Percentiles rank a stretch among this genome's conserved stretches.
phyloP scores from a whole-genome alignment of 352 stramenopile genomes.

The Phytopythium montanum region DNA sequence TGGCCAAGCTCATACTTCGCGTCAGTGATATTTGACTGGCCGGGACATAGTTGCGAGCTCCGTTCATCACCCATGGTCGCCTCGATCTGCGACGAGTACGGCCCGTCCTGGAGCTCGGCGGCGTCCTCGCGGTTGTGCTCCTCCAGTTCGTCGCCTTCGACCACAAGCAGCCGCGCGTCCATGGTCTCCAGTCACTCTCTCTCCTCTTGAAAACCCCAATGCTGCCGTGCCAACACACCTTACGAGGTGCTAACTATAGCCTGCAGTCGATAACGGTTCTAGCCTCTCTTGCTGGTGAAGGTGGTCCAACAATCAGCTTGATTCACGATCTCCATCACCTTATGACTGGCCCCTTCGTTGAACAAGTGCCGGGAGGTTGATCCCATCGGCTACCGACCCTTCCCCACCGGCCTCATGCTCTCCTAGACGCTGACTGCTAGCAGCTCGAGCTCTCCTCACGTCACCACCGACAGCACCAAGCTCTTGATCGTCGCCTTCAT shows the following conservation, averaged over 20 bases:
- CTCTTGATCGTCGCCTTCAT: not conserved
- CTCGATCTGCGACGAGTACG: conserved; percentile 28
- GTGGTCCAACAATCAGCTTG: not conserved
- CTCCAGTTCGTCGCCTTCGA: conserved; percentile 17
- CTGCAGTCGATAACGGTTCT: not conserved
- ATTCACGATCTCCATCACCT: not conserved
- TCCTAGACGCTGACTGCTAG: not conserved
- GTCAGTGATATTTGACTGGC: not conserved
- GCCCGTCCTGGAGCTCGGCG: conserved; percentile 11
- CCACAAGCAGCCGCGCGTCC: not conserved
- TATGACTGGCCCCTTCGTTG: not conserved
- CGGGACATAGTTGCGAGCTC: not conserved
- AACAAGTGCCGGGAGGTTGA: not conserved
- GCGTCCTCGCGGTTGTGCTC: conserved; percentile 8
- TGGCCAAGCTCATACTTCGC: not conserved
- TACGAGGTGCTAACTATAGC: not conserved
- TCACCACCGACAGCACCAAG: not conserved
- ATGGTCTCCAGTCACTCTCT: not conserved
- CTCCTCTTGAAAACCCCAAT: not conserved
- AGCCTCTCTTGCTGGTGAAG: no score
- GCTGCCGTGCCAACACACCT: not conserved
- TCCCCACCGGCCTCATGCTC: not conserved
- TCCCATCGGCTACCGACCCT: not conserved
- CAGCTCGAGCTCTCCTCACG: not conserved
- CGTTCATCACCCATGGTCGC: conserved; percentile 21